A percentile compares a stretch with the other conserved stretches of the same genome.
These are phyloP conservation scores for Flaveria bidentis DNA, from an alignment of 129 eudicot genomes.

Conservation along the genomic window DNA sequence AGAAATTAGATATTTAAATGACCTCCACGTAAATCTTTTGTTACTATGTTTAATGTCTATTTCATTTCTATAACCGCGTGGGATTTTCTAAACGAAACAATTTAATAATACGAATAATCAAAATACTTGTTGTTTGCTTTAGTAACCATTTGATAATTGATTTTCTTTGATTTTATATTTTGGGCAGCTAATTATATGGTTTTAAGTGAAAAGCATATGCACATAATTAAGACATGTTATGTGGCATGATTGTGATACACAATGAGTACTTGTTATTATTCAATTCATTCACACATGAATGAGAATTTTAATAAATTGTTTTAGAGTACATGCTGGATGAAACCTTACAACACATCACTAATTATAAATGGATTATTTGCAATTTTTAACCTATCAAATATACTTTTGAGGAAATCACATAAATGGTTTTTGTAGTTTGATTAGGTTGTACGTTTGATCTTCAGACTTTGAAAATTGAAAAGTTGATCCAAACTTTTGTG, in stretches of 20 bases:
- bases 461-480: too few species aligned
- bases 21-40: too few species aligned
- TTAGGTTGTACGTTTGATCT: too few species aligned
- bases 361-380: too few species aligned
- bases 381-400: neutral
- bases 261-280: conserved; percentile 32
- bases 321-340: neutral
- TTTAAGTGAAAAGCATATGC: conserved; percentile 26
- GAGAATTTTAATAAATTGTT: neutral
- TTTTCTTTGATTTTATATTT: neutral
- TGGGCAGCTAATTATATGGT: neutral
- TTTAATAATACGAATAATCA: neutral
- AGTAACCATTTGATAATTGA: neutral
- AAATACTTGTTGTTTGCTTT: neutral
- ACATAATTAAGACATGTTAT: conserved; percentile 32
- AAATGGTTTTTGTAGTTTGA: too few species aligned
- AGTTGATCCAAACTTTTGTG: too few species aligned
- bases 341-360: conserved; percentile 7
- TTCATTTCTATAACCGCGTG: neutral
- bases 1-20: neutral
- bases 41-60: neutral
- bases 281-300: conserved; percentile 30
- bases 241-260: conserved; percentile 38
- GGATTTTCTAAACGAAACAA: too few species aligned
- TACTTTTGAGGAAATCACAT: neutral